Conservation (phyloP, 306 rosid genomes). For the Aeschynomene evenia region DNA sequence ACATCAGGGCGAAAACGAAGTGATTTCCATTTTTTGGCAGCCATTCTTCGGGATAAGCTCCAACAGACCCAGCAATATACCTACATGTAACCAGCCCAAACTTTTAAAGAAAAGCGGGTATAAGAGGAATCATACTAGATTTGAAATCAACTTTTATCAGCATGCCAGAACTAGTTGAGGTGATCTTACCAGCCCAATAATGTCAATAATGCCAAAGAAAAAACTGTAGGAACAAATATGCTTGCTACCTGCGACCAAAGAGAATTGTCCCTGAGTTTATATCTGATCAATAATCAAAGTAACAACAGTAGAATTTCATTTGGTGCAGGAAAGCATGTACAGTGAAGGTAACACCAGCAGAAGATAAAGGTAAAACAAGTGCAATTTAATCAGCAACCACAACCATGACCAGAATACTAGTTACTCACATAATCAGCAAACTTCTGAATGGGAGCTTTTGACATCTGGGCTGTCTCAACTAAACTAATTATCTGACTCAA, state of each 20-base stretch:
- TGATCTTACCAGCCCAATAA: slow-evolving; percentile 74
- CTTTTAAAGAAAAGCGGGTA: slow-evolving; percentile 10
- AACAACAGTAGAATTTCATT: background rate
- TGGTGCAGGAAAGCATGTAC: background rate
- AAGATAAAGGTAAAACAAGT: background rate
- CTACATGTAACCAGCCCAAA: slow-evolving; percentile 38
- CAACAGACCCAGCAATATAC: slow-evolving; percentile 78
- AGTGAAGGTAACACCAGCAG: background rate
- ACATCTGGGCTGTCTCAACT: slow-evolving; percentile 99
- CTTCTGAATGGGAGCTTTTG: slow-evolving; percentile 99
- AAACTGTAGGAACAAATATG: slow-evolving; percentile 88
- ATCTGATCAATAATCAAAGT: background rate
- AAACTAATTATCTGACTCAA: slow-evolving; percentile 93
- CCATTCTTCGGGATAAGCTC: slow-evolving; percentile 87
- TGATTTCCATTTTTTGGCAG: slow-evolving; percentile 85
- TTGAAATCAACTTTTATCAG: background rate
- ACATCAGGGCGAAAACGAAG: slow-evolving; percentile 96
- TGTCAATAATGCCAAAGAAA: slow-evolving; percentile 74
- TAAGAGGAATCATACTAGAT: slow-evolving; percentile 21
- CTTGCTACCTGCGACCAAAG: slow-evolving; percentile 80
- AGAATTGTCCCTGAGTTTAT: slow-evolving; percentile 29
- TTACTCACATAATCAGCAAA: slow-evolving; percentile 98
- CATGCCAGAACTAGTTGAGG: slow-evolving; percentile 10
- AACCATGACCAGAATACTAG: slow-evolving; percentile 26
- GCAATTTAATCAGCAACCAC: slow-evolving; percentile 8